Conservation (phyloP, 768 basidiomycete species). For the Rossbeevera mucosa region DNA sequence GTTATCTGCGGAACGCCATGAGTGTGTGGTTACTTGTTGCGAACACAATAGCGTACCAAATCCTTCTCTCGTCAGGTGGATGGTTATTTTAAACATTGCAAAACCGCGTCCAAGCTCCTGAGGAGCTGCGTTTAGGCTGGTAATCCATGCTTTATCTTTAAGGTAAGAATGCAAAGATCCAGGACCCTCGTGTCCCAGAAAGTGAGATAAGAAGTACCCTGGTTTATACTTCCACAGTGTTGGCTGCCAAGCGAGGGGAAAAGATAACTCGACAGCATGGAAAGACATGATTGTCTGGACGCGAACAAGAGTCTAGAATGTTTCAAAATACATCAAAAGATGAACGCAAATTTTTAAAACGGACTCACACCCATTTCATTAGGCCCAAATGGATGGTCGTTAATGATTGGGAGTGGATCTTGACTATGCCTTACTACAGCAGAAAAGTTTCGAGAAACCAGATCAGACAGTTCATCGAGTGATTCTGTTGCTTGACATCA, state of each 20-base stretch:
- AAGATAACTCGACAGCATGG: conserved; percentile 77
- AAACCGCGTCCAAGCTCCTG: conserved; percentile 77
- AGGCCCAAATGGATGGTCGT: conserved; percentile 72
- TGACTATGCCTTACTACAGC: conserved; percentile 61
- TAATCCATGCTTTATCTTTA: conserved; percentile 86
- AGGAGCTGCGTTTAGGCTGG: conserved; percentile 62
- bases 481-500: conserved; percentile 47
- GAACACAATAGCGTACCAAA: conserved; percentile 52
- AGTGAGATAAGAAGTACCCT: conserved; percentile 66
- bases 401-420: conserved; percentile 56
- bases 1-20: conserved; percentile 42
- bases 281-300: conserved; percentile 88
- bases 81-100: conserved; percentile 81
- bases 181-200: conserved; percentile 88
- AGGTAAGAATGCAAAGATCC: conserved; percentile 90
- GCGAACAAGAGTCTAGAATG: conserved; percentile 64
- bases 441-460: conserved; percentile 66
- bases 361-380: conserved; percentile 66
- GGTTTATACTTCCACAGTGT: conserved; percentile 78
- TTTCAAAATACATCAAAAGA: conserved; percentile 7
- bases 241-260: conserved; percentile 70
- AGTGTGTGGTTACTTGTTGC: not conserved
- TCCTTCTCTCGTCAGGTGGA: conserved; percentile 79
- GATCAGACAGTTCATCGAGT: conserved; percentile 61
- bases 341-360: conserved; percentile 7